Conservation (phyloP, 352 stramenopile species). For the Aphanomyces stellatus region DNA sequence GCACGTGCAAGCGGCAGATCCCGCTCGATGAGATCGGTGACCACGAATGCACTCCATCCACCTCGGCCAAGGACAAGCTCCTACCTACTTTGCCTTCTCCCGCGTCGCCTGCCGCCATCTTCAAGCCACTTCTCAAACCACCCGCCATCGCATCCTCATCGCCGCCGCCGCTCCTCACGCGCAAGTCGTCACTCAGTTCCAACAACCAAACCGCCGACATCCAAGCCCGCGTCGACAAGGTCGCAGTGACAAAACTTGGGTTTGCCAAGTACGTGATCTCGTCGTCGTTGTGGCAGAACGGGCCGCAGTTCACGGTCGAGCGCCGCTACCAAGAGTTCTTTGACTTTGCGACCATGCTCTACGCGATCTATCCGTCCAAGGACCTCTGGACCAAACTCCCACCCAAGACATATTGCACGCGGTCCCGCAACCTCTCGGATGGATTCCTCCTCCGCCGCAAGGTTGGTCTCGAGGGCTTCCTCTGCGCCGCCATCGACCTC, state of each 20-base stretch:
- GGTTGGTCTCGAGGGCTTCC: slow-evolving; percentile 49
- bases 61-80: background rate
- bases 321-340: slow-evolving; percentile 73
- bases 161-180: background rate
- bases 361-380: slow-evolving; percentile 29
- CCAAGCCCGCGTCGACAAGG: slow-evolving; percentile 1
- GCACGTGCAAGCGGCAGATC: slow-evolving; percentile 13
- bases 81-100: background rate
- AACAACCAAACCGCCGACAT: background rate
- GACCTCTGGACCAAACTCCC: slow-evolving; percentile 48
- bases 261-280: slow-evolving; percentile 11
- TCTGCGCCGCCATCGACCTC: slow-evolving; percentile 44
- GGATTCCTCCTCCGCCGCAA: slow-evolving; percentile 57
- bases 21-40: slow-evolving; percentile 18
- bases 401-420: slow-evolving; percentile 59
- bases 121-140: too few relatives aligned
- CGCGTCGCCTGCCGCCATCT: background rate
- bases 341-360: slow-evolving; percentile 49
- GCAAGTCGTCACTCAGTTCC: background rate
- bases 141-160: too few relatives aligned
- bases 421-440: slow-evolving; percentile 27
- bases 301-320: slow-evolving; percentile 41
- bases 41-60: slow-evolving; percentile 6
- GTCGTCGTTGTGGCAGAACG: slow-evolving; percentile 9
- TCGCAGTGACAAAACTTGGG: background rate